Base-by-base conservation (phyloP, 2,329 filamentous ascomycete species). In the Magnaporthiopsis rhizophila region DNA sequence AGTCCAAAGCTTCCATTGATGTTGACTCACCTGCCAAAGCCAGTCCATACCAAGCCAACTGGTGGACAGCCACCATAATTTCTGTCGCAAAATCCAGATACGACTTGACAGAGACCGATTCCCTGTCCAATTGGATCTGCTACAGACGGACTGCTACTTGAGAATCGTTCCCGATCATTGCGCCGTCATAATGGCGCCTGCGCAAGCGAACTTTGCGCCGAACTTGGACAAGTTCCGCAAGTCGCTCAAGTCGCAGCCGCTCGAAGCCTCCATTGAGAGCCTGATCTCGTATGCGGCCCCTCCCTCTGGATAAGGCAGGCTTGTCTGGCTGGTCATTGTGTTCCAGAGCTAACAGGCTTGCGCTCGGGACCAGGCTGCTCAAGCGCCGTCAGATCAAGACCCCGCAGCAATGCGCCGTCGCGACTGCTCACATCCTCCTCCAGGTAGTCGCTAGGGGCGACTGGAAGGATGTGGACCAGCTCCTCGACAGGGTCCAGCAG, bases 371-470 rank as follows among this genome's bases (percentile, higher is more conserved):
- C 70, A 95, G 91, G 63, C 87, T 97, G 26, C 84, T 99, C 68
- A 97, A 97, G 77, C 84, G 93, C 74, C 84, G 93, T 70, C 94
- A 98, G 74, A 96, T 99, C 72, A 86, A 86, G 67, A 91, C 91
- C 69, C 91, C 93, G 60, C 87, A 95, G 75, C 86, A 90, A 75
- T 97, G 93, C 77, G 95, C 95, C 65, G 87, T 95, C 65, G 93
- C 93, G 66, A 98, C 94, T 3, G 91, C 93, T 28, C 90, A 96
- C 71, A 87, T 98, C 34, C 86, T 99, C 58, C 85, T 92, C 62
- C 89, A 91, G 66, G 90, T 97, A 28, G 91, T 99, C 62, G 90
- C 90, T 45, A 88, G 88, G 68, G 90, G 89, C 69, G 90, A 89
- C 74, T 93, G 89, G 79, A 83, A 84, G 66, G 89, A 94, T 74